Evolutionary conservation across 208 protist species (phyloP), one percentile per base, ranked within the genome.

Genomic region (Leishmania turanica): DNA sequence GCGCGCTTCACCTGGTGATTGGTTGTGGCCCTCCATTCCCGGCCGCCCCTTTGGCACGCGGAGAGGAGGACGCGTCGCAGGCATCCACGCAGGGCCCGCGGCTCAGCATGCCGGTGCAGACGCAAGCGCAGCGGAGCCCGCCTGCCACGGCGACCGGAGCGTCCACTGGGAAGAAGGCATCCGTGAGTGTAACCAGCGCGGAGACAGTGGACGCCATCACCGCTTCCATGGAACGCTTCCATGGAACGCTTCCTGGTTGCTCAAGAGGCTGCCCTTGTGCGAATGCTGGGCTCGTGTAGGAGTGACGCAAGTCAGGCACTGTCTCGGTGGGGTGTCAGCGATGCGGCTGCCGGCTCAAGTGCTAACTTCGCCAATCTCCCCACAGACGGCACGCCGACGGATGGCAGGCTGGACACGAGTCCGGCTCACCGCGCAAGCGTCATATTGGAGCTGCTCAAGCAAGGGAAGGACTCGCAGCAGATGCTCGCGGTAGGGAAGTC

Each of bases 211-310:
- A 62, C 3, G 47, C 72, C n/a, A 77, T 77, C 17, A 31, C 31
- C 9, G 66, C 27, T 0, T 74, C 53, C 1, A 81, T 95, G 34
- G 84, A 87, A 27, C 74, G 66, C 21, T 87, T 87, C 40, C 89
- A 81, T 95, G 34, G 84, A 87, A 27, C 74, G 66, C 21, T 87
- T 87, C 40, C 89, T 93, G 69, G 75, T 76, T 15, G 85, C 91
- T 34, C 84, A 91, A n/a, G 71, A 76, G 47, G 75, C 71, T 15
- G 87, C 87, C 45, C 70, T 84, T 54, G 42, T 68, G n/a, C 75
- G 75, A 24, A 89, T 84, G 54, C 53, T 86, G 4, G 54, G 80
- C 1, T 74, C 21, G 2, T 78, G 60, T 45, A 37, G 13, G 45
- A 31, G 11, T 53, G 42, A 49, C 45, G 69, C 69, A 8, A 37